phyloP scores from a whole-genome alignment of 306 rosid species.

The Astragalus membranaceus region DNA sequence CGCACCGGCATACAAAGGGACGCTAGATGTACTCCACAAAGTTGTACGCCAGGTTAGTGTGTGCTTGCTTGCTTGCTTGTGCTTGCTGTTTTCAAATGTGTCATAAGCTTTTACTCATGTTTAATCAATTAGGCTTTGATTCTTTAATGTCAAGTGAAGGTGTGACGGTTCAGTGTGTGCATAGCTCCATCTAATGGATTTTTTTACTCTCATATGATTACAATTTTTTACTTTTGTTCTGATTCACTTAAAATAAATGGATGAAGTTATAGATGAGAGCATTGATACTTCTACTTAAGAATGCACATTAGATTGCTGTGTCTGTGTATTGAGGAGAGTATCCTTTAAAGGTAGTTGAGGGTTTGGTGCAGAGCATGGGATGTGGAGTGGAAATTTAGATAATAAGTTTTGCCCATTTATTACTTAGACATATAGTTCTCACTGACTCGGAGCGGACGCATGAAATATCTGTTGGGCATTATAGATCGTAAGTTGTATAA shows the following conservation, averaged over 20 bases:
- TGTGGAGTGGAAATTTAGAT: not conserved
- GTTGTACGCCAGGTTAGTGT: constrained; percentile 66
- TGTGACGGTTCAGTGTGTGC: not conserved
- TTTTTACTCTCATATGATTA: not conserved
- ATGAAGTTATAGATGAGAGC: not conserved
- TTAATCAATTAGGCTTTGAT: not conserved
- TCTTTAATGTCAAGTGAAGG: not conserved
- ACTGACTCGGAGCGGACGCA: not conserved
- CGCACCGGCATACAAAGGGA: constrained; percentile 51
- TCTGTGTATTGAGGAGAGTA: not conserved
- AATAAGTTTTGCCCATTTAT: not conserved
- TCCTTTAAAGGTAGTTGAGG: not conserved
- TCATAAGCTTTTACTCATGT: not conserved
- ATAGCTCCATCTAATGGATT: not conserved
- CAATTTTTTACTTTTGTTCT: not conserved
- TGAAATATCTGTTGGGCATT: not conserved
- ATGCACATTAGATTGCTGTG: not conserved
- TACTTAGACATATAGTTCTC: not conserved
- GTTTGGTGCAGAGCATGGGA: not conserved
- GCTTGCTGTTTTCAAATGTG: not conserved
- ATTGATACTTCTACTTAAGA: not conserved
- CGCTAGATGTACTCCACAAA: constrained; percentile 69
- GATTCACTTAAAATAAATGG: not conserved
- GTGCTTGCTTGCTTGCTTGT: not conserved
- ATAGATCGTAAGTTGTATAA: not conserved